phyloP scores from a whole-genome alignment of 1,284 basidiomycete species.

The Omphalotus olearius region DNA sequence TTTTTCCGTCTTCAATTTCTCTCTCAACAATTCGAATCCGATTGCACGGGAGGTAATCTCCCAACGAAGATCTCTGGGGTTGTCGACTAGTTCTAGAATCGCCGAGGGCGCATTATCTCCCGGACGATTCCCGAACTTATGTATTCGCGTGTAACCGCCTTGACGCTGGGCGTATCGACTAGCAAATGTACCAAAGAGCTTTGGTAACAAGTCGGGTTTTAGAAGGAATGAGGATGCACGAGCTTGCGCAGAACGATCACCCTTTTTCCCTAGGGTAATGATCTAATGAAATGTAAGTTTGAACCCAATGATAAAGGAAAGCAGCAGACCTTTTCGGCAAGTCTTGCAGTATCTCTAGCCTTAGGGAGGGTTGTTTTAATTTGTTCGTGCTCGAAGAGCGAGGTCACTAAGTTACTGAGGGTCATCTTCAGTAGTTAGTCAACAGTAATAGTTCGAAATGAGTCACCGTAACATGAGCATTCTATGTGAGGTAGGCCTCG shows the following conservation, averaged over 20 bases:
- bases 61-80: slow-evolving; percentile 83
- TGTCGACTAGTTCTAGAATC: slow-evolving; percentile 92
- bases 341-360: slow-evolving; percentile 86
- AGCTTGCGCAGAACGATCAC: slow-evolving; percentile 57
- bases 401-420: slow-evolving; percentile 88
- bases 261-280: slow-evolving; percentile 86
- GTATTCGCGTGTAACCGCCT: slow-evolving; percentile 95
- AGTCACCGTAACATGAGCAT: slow-evolving; percentile 81
- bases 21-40: slow-evolving; percentile 71
- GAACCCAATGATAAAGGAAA: too few relatives aligned
- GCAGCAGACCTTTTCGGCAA: slow-evolving; percentile 83
- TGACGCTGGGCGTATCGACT: slow-evolving; percentile 79
- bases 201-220: slow-evolving; percentile 65
- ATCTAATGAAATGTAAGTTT: slow-evolving; percentile 46
- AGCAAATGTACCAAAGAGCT: slow-evolving; percentile 80
- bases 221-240: slow-evolving; percentile 76
- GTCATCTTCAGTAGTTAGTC: slow-evolving; percentile 7
- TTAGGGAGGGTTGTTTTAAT: slow-evolving; percentile 97
- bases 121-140: slow-evolving; percentile 82
- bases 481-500: slow-evolving; percentile 82
- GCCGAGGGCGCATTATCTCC: slow-evolving; percentile 96
- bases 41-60: slow-evolving; percentile 83
- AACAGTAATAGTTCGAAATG: slow-evolving; percentile 3
- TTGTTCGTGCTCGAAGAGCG: slow-evolving; percentile 92
- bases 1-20: slow-evolving; percentile 41